phyloP scores from a whole-genome alignment of 2,329 filamentous ascomycete species.

The Penicillium sp. region DNA sequence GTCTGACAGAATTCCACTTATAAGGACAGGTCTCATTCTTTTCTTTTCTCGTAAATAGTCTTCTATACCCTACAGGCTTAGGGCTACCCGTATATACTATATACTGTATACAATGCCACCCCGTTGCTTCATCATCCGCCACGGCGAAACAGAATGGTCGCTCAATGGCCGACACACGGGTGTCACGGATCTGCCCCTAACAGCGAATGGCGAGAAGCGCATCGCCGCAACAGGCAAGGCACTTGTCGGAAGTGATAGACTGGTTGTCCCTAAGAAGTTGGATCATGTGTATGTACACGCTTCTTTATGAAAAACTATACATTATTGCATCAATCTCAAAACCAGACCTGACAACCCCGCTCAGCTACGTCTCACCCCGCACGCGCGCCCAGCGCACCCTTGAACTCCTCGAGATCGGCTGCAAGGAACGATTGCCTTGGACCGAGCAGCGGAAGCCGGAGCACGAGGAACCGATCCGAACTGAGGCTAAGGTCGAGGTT shows the following conservation, averaged over 20 bases:
- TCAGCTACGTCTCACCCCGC: conserved; percentile 77
- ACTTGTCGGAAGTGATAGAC: conserved; percentile 74
- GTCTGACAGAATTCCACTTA: conserved; percentile 2
- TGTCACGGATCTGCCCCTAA: conserved; percentile 79
- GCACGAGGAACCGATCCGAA: conserved; percentile 44
- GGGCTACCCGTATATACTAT: too few relatives aligned
- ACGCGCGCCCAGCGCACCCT: conserved; percentile 83
- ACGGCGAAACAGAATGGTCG: conserved; percentile 95
- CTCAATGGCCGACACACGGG: conserved; percentile 82
- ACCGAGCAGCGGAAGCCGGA: conserved; percentile 33
- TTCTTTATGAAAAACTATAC: neutral
- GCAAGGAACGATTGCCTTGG: conserved; percentile 70
- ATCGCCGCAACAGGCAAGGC: conserved; percentile 74
- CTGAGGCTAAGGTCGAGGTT: conserved; percentile 60
- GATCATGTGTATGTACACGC: conserved; percentile 67
- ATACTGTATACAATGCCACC: too few relatives aligned
- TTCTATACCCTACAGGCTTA: too few relatives aligned
- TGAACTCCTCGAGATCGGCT: conserved; percentile 75
- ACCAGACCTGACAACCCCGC: too few relatives aligned
- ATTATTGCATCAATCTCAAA: neutral
- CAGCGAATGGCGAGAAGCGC: conserved; percentile 72
- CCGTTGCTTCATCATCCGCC: conserved; percentile 76
- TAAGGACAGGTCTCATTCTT: too few relatives aligned
- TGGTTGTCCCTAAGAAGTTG: conserved; percentile 78
- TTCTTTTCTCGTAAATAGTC: too few relatives aligned